phyloP scores from a whole-genome alignment of 768 basidiomycete genomes.

The Calocybe gangraenosa region DNA sequence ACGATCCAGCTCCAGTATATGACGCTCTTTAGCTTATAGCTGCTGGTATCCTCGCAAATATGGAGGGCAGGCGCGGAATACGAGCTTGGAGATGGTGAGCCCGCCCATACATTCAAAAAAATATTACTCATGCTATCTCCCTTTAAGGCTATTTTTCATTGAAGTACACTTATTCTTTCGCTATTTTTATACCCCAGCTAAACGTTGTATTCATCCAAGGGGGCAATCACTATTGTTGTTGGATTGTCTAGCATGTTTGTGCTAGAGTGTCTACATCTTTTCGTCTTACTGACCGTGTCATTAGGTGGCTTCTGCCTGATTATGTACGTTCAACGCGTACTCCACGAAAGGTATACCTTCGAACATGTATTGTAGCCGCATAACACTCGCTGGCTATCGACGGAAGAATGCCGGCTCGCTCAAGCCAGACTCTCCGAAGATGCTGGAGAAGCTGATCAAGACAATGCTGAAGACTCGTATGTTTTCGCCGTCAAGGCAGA shows the following conservation, averaged over 20 bases:
- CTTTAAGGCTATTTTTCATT: slow-evolving; percentile 61
- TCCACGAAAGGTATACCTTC: too few relatives aligned
- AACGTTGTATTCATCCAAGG: slow-evolving; percentile 30
- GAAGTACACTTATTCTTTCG: slow-evolving; percentile 36
- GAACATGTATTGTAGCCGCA: slow-evolving; percentile 35
- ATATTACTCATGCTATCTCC: background rate
- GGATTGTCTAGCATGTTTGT: slow-evolving; percentile 52
- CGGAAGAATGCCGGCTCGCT: slow-evolving; percentile 49
- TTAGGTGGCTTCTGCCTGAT: slow-evolving; percentile 56
- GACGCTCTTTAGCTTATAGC: slow-evolving; percentile 51
- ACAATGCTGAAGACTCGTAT: slow-evolving; percentile 53
- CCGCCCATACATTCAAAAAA: background rate
- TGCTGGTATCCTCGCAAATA: slow-evolving; percentile 65
- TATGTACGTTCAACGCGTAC: slow-evolving; percentile 35
- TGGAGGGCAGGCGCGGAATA: slow-evolving; percentile 66
- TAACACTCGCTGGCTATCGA: slow-evolving; percentile 58
- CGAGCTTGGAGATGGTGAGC: slow-evolving; percentile 67
- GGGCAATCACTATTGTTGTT: slow-evolving; percentile 57
- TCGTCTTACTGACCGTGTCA: background rate
- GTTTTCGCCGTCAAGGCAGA: slow-evolving; percentile 17
- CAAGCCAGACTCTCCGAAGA: slow-evolving; percentile 66
- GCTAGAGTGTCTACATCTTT: background rate
- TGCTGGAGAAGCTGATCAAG: slow-evolving; percentile 62
- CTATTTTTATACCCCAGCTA: background rate
- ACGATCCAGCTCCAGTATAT: too few relatives aligned